phyloP scores from a whole-genome alignment of 208 protist genomes.

The Vickermania spadyakhi region DNA sequence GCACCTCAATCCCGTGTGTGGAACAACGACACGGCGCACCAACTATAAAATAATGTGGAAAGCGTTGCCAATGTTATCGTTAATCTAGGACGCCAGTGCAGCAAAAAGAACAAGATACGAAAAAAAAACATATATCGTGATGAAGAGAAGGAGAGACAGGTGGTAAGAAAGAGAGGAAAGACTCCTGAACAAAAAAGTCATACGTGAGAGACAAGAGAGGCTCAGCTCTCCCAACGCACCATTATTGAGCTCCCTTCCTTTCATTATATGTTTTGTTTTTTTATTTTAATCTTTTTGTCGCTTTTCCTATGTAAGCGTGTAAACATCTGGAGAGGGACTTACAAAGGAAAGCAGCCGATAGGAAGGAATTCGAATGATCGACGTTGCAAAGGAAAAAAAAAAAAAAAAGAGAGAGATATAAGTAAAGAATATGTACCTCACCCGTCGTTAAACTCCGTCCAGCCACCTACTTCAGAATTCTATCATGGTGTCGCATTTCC shows the following conservation, averaged over 20 bases:
- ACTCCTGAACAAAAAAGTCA: background rate
- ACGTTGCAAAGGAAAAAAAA: slow-evolving; percentile 8
- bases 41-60: too few relatives aligned
- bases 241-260: slow-evolving; percentile 1
- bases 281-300: background rate
- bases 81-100: too few relatives aligned
- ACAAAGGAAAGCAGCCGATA: background rate
- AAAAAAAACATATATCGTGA: too few relatives aligned
- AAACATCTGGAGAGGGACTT: slow-evolving; percentile 1
- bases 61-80: too few relatives aligned
- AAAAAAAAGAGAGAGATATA: slow-evolving; percentile 7
- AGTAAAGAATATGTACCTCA: slow-evolving; percentile 1
- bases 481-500: too few relatives aligned
- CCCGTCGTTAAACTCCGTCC: background rate
- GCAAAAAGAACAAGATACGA: too few relatives aligned
- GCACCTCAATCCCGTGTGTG: too few relatives aligned
- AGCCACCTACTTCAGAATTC: too few relatives aligned
- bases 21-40: too few relatives aligned
- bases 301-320: background rate
- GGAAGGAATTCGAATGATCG: background rate
- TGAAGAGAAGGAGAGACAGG: too few relatives aligned
- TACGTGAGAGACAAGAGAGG: background rate
- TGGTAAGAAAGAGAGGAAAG: background rate
- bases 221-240: slow-evolving; percentile 1
- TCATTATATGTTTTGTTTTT: slow-evolving; percentile 5